These are phyloP conservation scores for Trametes cingulata DNA, from an alignment of 768 basidiomycete species.

Conservation along the genomic window DNA sequence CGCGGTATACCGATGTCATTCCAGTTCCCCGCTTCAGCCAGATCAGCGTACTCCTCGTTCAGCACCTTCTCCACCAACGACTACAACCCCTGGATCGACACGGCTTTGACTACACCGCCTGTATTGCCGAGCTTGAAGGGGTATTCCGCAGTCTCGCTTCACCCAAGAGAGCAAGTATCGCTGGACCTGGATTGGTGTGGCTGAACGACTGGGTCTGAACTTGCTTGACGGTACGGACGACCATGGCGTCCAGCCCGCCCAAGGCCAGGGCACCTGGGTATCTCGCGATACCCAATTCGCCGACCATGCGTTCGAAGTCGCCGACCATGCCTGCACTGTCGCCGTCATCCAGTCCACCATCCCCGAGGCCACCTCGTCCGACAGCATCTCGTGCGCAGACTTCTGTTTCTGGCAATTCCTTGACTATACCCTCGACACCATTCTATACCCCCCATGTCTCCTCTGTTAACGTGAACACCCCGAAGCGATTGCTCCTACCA, in stretches of 20 bases:
- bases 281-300: constrained; percentile 8
- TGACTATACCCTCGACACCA: constrained; percentile 14
- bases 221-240: neutral
- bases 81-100: neutral
- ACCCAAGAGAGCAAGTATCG: too few species aligned
- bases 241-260: constrained; percentile 13
- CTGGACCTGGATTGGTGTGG: neutral
- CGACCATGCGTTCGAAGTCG: constrained; percentile 13
- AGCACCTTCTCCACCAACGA: neutral
- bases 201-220: neutral
- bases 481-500: constrained; percentile 28
- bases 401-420: constrained; percentile 7
- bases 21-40: constrained; percentile 1
- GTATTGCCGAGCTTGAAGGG: too few species aligned
- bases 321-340: constrained; percentile 11
- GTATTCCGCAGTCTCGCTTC: too few species aligned
- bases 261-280: constrained; percentile 7
- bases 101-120: too few species aligned
- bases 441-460: constrained; percentile 24
- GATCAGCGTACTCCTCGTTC: neutral
- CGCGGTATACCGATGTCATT: constrained; percentile 6
- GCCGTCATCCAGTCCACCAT: constrained; percentile 12
- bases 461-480: constrained; percentile 11
- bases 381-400: constrained; percentile 18
- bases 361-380: constrained; percentile 1